Evolutionary conservation across 225 moss, liverwort and hornwort genomes (phyloP), one percentile per base, ranked within the genome.

Genomic region (Takakia lepidozioides): DNA sequence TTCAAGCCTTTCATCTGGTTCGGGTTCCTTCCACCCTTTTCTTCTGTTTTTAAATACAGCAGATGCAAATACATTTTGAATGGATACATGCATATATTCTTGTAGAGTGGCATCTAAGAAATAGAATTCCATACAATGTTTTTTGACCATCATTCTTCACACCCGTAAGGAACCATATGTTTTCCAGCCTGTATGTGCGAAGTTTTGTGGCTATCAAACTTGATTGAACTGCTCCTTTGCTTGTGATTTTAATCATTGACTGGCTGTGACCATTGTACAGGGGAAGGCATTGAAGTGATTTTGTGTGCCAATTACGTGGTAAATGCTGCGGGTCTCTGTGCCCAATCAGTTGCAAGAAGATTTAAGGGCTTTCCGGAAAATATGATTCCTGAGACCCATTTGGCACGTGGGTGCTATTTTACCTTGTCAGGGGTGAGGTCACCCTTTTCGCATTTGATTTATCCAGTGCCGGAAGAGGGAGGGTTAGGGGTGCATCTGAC

Each of bases 381-480:
- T 25, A 73, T 75, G 18, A 72, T 98, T 56, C 87, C 95, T 17
- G 59, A 66, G 38, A 78, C 57, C 57, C 67, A 80, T 37, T 98
- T 69, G 72, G 90, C 84, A 20, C 68, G 64, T 58, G 95, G 95
- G 30, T 98, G 84, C 67, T 98, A 98, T 62, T 98, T 98, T 60
- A 58, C 57, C 58, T 82, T 98, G 40, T 67, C 82, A 29, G 87
- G 95, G 29, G 63, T 80, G 52, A 83, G 78, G 53, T 48, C 86
- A 52, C 87, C 87, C 18, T 90, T 98, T 61, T 68, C 76, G 37
- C 87, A 78, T 52, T 56, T 98, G 67, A 81, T 98, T 29, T 90
- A 90, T 55, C 95, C 95, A 49, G 78, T 98, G 49, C 95, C 95
- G 26, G 95, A 98, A 68, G 85, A 87, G 49, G 95, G 95, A 47